Evolutionary conservation across 495 filamentous ascomycete genomes (phyloP).

Genomic region (Penicillium bialowiezense): DNA sequence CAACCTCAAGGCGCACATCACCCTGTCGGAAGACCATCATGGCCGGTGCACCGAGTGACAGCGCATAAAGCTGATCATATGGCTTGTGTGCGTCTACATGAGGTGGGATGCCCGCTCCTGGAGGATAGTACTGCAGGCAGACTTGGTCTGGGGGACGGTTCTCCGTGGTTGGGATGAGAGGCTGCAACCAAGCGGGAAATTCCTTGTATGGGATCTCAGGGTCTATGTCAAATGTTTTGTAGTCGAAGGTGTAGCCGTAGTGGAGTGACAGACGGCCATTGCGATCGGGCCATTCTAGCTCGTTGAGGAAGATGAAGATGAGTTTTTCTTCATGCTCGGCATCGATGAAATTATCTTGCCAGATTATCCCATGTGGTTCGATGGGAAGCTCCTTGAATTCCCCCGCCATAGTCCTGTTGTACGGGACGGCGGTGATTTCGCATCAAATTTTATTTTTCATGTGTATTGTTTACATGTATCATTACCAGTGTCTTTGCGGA

Average conservation of each 20-base stretch:
- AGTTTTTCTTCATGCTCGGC: constrained; percentile 32
- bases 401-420: neutral
- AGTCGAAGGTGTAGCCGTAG: constrained; percentile 45
- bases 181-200: constrained; percentile 38
- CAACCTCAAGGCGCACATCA: constrained; percentile 29
- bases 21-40: constrained; percentile 37
- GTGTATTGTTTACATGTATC: constrained; percentile 4
- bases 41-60: constrained; percentile 35
- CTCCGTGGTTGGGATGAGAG: constrained; percentile 37
- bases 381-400: constrained; percentile 28
- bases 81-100: constrained; percentile 38
- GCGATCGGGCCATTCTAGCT: constrained; percentile 36
- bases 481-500: too few relatives aligned
- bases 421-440: neutral
- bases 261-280: constrained; percentile 36
- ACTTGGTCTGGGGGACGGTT: constrained; percentile 38
- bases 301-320: constrained; percentile 30
- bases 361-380: constrained; percentile 28
- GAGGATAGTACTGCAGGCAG: constrained; percentile 43
- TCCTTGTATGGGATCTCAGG: constrained; percentile 37
- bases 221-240: constrained; percentile 41
- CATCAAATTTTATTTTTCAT: constrained; percentile 3
- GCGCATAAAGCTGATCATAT: constrained; percentile 42
- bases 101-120: constrained; percentile 39
- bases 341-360: constrained; percentile 33